A percentile compares a stretch with the other conserved stretches of the same genome.
Evolutionary conservation across 2,329 filamentous ascomycete species (phyloP).

Genomic region (Botrytis byssoidea): DNA sequence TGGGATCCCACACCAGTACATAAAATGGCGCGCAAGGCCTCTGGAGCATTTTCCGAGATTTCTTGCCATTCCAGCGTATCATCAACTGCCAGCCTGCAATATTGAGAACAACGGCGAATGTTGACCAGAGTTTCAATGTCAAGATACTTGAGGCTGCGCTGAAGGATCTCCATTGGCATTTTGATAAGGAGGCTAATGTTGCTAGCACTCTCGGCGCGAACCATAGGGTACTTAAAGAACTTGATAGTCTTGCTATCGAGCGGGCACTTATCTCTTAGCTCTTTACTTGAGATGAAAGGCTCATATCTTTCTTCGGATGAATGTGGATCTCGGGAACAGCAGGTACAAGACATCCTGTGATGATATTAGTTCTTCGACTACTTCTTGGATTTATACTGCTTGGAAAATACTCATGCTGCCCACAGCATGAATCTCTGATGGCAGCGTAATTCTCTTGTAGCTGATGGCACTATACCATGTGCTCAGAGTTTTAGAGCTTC

Average conservation of each 20-base stretch:
- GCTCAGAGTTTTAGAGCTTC: neutral
- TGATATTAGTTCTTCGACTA: neutral
- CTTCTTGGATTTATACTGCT: neutral
- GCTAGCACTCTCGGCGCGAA: neutral
- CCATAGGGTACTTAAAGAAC: neutral
- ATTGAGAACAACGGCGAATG: neutral
- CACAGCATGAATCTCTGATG: too few species aligned
- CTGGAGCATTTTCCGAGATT: neutral
- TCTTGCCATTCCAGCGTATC: neutral
- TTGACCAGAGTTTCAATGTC: neutral
- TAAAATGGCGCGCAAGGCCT: constrained; percentile 3
- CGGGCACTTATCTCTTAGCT: neutral
- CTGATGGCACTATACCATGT: too few species aligned
- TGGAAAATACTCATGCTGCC: fast-evolving
- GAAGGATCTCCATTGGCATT: constrained; percentile 1
- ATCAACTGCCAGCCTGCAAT: neutral
- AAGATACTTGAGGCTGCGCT: neutral
- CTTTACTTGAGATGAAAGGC: neutral
- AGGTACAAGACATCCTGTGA: constrained; percentile 1
- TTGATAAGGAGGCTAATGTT: neutral
- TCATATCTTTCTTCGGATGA: neutral
- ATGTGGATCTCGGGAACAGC: neutral
- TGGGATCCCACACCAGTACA: neutral
- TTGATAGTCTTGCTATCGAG: neutral
- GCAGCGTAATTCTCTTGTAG: neutral